Evolutionary conservation across 345 rosid species (phyloP).

Genomic region (Clausena lansium): DNA sequence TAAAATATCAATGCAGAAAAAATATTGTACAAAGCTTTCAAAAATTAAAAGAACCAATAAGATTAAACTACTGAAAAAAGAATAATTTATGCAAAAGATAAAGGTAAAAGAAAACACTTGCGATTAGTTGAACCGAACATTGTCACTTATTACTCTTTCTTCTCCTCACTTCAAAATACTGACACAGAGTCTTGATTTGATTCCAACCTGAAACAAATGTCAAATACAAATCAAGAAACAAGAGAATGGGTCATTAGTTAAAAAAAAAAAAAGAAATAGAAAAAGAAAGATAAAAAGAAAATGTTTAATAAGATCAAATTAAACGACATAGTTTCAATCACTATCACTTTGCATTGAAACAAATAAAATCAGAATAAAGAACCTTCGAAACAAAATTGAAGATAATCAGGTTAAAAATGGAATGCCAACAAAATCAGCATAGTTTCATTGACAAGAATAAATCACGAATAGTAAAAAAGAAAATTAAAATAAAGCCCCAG

Average conservation of each 20-base stretch:
- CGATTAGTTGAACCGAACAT: conserved; percentile 62
- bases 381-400: background rate
- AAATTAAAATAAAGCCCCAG: background rate
- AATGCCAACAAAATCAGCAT: background rate
- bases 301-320: background rate
- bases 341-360: background rate
- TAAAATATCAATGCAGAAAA: background rate
- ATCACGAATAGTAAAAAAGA: background rate
- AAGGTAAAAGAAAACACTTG: conserved; percentile 32
- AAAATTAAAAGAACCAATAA: background rate
- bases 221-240: background rate
- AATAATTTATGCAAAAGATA: conserved; percentile 3
- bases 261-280: no score
- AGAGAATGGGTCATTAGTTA: no score
- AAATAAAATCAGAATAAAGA: background rate
- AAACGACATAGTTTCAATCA: background rate
- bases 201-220: conserved; percentile 17
- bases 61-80: background rate
- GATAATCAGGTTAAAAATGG: background rate
- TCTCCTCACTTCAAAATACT: background rate
- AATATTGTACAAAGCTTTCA: background rate
- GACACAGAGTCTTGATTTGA: conserved; percentile 9
- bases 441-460: background rate
- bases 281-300: background rate
- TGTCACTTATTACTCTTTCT: conserved; percentile 2